phyloP scores from a whole-genome alignment of 2,329 filamentous ascomycete genomes.

The Fusarium sp. region DNA sequence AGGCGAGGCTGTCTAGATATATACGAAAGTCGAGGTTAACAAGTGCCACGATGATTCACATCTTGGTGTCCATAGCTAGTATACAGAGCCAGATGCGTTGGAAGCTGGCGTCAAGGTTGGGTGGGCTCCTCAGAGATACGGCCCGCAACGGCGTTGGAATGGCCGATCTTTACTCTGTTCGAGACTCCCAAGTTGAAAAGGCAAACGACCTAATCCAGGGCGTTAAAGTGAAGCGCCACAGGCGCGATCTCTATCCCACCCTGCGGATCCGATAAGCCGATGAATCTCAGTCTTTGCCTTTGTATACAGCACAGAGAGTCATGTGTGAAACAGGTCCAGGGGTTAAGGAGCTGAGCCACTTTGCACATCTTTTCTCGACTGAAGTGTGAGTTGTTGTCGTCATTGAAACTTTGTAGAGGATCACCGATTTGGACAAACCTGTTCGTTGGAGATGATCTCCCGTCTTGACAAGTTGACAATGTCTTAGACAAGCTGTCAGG shows the following conservation, averaged over 20 bases:
- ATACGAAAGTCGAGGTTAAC: not conserved
- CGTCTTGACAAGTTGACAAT: not conserved
- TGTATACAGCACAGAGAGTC: constrained; percentile 3
- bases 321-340: constrained; percentile 29
- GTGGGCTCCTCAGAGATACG: not conserved
- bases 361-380: constrained; percentile 10
- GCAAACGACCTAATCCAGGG: constrained; percentile 16
- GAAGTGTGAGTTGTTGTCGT: constrained; percentile 15
- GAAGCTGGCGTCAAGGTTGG: constrained; percentile 30
- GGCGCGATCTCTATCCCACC: not conserved
- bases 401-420: not conserved
- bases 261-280: constrained; percentile 11
- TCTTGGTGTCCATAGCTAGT: not conserved
- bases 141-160: constrained; percentile 33
- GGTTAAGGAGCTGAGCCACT: constrained; percentile 32
- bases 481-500: not conserved
- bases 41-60: not conserved
- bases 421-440: not conserved
- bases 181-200: constrained; percentile 20
- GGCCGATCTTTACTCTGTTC: constrained; percentile 34
- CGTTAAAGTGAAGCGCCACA: constrained; percentile 37
- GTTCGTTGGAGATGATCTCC: not conserved
- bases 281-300: not conserved
- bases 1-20: constrained; percentile 28
- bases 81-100: constrained; percentile 22